A percentile compares a stretch with the other conserved stretches of the same genome.
These are phyloP conservation scores for Parathielavia appendiculata DNA, from an alignment of 495 filamentous ascomycete species.

Conservation along the genomic window DNA sequence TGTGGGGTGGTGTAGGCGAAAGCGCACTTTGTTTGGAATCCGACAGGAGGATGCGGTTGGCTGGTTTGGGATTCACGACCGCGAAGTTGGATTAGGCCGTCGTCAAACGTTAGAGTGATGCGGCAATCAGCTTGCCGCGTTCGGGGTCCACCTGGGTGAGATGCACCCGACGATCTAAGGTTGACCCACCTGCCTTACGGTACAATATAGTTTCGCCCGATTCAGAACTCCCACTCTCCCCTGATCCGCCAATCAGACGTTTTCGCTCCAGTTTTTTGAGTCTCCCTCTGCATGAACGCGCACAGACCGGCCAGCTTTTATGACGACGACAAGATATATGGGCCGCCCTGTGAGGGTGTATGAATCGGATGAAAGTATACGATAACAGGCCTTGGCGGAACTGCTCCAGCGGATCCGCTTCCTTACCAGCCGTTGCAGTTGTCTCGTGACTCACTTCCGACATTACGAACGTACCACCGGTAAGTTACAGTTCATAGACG, in stretches of 20 bases:
- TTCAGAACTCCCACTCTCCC: no score
- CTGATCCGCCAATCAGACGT: no score
- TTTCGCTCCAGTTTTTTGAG: no score
- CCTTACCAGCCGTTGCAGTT: background rate
- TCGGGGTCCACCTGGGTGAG: background rate
- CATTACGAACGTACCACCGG: no score
- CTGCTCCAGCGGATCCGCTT: background rate
- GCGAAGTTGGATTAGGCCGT: background rate
- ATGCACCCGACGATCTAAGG: background rate
- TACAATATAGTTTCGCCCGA: no score
- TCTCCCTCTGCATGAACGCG: no score
- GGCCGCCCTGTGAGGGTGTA: no score
- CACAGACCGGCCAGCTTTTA: no score
- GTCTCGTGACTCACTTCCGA: conserved; percentile 5
- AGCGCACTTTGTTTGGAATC: background rate
- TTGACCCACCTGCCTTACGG: background rate
- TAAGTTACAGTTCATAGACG: no score
- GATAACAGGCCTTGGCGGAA: conserved; percentile 4
- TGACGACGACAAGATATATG: no score
- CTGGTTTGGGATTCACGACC: background rate
- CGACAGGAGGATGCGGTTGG: background rate
- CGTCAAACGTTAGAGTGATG: background rate
- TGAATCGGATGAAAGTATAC: no score
- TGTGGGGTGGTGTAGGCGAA: background rate
- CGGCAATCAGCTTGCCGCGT: conserved; percentile 9